phyloP scores from a whole-genome alignment of 768 basidiomycete genomes.

The Pisolithus orientalis region DNA sequence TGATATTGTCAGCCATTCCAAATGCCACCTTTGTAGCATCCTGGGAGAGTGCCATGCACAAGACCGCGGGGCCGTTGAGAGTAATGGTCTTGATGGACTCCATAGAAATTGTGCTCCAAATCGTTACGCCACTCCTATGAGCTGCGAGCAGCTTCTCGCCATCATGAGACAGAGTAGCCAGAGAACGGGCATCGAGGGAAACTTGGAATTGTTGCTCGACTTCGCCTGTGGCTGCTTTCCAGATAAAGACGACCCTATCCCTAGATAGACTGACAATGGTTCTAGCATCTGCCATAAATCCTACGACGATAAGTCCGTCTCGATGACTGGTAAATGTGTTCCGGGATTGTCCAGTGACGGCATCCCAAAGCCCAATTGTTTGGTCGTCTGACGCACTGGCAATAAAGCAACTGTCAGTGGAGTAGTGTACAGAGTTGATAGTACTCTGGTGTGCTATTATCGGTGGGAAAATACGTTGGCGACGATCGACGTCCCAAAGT shows the following conservation, averaged over 20 bases:
- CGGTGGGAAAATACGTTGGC: background rate
- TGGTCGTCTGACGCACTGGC: conserved; percentile 3
- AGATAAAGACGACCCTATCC: no score
- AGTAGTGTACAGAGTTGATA: conserved; percentile 3
- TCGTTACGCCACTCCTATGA: background rate
- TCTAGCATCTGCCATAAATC: no score
- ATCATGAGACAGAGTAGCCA: no score
- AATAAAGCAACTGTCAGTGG: background rate
- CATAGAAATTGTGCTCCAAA: background rate
- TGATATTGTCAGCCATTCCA: conserved; percentile 8
- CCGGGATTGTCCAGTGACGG: background rate
- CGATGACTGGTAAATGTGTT: background rate
- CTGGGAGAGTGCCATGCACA: conserved; percentile 5
- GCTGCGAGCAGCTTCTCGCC: background rate
- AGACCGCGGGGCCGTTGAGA: background rate
- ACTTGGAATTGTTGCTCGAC: no score
- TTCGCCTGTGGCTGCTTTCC: no score
- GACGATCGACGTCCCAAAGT: background rate
- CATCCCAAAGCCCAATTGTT: conserved; percentile 7
- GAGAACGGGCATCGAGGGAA: no score
- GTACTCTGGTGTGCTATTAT: conserved; percentile 10
- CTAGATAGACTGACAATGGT: no score
- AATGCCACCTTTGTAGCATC: conserved; percentile 4
- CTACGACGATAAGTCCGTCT: background rate
- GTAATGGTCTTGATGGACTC: background rate